These are phyloP conservation scores for Penicillium diatomitis DNA, from an alignment of 495 filamentous ascomycete genomes.

Conservation along the genomic window DNA sequence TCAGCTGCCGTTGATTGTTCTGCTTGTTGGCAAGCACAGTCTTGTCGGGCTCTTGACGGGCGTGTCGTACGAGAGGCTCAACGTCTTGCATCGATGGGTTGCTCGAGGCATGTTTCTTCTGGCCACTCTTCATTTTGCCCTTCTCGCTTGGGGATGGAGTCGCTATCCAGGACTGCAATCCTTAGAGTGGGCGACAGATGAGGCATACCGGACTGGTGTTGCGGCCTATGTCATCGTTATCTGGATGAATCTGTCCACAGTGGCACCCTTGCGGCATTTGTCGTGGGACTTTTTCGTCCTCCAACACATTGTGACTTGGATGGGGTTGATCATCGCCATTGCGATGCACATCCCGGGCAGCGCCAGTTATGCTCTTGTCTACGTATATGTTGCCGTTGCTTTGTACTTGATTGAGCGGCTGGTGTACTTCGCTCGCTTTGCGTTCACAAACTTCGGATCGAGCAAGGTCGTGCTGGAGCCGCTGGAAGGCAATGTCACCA, in stretches of 20 bases:
- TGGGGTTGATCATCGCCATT: not conserved
- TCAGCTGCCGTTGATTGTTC: constrained; percentile 5
- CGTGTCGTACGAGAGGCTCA: constrained; percentile 3
- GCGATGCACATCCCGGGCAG: not conserved
- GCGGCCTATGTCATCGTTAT: constrained; percentile 5
- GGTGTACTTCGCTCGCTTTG: not conserved
- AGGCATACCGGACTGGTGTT: constrained; percentile 1
- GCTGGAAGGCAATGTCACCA: constrained; percentile 4
- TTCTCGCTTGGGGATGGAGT: constrained; percentile 4
- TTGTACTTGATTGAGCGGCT: constrained; percentile 2
- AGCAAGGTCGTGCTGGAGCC: not conserved
- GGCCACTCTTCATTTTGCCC: constrained; percentile 3
- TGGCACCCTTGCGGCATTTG: not conserved
- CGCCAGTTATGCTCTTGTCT: not conserved
- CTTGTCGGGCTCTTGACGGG: constrained; percentile 4
- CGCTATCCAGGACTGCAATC: constrained; percentile 3
- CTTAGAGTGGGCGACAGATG: constrained; percentile 4
- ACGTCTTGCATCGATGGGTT: constrained; percentile 7
- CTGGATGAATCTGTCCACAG: not conserved
- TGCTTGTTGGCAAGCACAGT: constrained; percentile 5
- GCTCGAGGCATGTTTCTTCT: constrained; percentile 5
- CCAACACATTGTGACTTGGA: not conserved
- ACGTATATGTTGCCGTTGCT: constrained; percentile 1
- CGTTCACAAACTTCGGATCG: constrained; percentile 1
- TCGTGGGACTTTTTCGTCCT: not conserved